A percentile compares a stretch with the other conserved stretches of the same genome.
Evolutionary conservation across 176 grass and related monocot genomes (phyloP).

Genomic region (Cymbopogon citratus): DNA sequence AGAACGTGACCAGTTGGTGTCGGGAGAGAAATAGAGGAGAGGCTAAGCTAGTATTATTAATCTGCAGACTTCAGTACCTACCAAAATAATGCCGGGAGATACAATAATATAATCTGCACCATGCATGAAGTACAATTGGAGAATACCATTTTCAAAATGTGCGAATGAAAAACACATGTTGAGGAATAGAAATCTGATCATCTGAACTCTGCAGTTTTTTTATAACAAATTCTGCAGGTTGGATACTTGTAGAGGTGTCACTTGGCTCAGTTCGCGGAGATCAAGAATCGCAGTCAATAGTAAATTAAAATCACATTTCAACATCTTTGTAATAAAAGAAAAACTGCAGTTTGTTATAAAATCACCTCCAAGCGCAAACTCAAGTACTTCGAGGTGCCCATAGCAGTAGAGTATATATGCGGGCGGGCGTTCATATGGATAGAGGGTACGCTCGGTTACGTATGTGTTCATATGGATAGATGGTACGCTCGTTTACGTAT

Average conservation of each 20-base stretch:
- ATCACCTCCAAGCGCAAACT: too few relatives aligned
- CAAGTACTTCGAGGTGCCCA: too few relatives aligned
- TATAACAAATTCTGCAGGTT: not conserved
- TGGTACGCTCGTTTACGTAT: too few relatives aligned
- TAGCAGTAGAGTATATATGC: too few relatives aligned
- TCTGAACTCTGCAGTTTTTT: not conserved
- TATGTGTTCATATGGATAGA: too few relatives aligned
- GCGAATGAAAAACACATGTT: not conserved
- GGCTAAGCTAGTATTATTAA: not conserved
- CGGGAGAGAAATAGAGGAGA: not conserved
- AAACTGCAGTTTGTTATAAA: too few relatives aligned
- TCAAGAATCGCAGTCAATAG: too few relatives aligned
- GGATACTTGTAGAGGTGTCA: not conserved
- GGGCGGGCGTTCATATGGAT: too few relatives aligned
- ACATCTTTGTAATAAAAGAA: too few relatives aligned
- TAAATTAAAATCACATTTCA: too few relatives aligned
- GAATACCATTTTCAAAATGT: not conserved
- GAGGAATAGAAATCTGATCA: not conserved
- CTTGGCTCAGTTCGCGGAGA: too few relatives aligned
- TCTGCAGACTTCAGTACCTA: not conserved
- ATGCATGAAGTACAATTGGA: constrained; percentile 5
- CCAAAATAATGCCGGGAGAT: not conserved
- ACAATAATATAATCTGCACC: not conserved
- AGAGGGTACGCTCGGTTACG: too few relatives aligned
- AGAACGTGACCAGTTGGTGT: constrained; percentile 48